phyloP scores from a whole-genome alignment of 1,139 yeast species.

The Torulaspora globosa region DNA sequence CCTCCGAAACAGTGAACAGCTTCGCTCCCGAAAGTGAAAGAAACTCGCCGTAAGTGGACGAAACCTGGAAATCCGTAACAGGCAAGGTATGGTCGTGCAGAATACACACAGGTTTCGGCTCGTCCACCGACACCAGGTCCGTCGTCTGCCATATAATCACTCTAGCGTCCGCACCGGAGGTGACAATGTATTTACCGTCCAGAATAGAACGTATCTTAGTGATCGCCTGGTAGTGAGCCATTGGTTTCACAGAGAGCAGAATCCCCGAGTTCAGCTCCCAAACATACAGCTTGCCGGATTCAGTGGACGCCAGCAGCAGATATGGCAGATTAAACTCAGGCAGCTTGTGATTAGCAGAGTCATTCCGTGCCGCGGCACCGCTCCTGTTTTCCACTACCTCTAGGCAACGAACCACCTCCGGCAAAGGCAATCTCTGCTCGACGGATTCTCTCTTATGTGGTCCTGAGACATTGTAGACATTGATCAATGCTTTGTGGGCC shows the following conservation, averaged over 20 bases:
- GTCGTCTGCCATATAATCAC: constrained; percentile 67
- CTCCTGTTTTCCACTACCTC: constrained; percentile 30
- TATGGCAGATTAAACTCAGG: constrained; percentile 53
- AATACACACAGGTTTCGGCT: constrained; percentile 45
- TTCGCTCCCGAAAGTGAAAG: constrained; percentile 50
- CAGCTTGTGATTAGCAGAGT: constrained; percentile 21
- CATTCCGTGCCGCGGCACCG: constrained; percentile 6
- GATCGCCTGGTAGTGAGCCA: constrained; percentile 77
- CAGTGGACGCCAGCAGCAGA: constrained; percentile 57
- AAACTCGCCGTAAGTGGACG: constrained; percentile 28
- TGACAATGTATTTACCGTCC: constrained; percentile 65
- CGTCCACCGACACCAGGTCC: constrained; percentile 47
- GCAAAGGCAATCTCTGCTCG: constrained; percentile 79
- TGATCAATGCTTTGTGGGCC: constrained; percentile 64
- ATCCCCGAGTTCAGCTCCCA: constrained; percentile 88
- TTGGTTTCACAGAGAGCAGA: constrained; percentile 63
- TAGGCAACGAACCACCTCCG: constrained; percentile 68
- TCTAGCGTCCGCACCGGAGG: constrained; percentile 82
- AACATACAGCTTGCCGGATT: constrained; percentile 63
- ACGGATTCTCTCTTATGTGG: constrained; percentile 59
- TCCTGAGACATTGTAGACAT: constrained; percentile 63
- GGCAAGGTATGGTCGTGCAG: constrained; percentile 76
- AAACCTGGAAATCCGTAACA: constrained; percentile 53
- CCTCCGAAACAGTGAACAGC: constrained; percentile 67
- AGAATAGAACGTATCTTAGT: constrained; percentile 54